Evolutionary conservation across 1,284 basidiomycete genomes (phyloP).

Genomic region (Mycena citricolor): DNA sequence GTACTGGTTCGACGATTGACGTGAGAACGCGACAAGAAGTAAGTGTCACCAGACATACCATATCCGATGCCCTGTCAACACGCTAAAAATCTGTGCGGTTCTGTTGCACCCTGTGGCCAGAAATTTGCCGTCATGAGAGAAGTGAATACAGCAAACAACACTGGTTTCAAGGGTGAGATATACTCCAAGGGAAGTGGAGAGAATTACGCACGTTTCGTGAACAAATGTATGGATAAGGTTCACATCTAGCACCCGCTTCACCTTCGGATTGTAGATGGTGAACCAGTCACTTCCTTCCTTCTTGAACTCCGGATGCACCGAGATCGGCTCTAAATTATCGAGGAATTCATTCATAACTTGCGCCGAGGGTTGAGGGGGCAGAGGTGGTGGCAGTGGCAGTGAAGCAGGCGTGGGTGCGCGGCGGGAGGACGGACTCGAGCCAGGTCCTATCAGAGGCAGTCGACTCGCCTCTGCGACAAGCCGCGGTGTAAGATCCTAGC

Average conservation of each 20-base stretch:
- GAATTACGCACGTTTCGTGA: conserved; percentile 1
- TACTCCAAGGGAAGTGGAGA: conserved; percentile 3
- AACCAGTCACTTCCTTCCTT: conserved; percentile 90
- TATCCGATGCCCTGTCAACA: conserved; percentile 79
- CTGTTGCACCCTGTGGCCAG: conserved; percentile 92
- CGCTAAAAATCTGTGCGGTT: conserved; percentile 88
- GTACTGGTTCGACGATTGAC: conserved; percentile 44
- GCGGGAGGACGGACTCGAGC: conserved; percentile 17
- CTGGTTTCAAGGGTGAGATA: conserved; percentile 36
- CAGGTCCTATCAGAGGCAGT: conserved; percentile 21
- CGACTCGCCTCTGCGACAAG: conserved; percentile 11
- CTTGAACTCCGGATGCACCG: conserved; percentile 52
- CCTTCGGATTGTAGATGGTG: conserved; percentile 81
- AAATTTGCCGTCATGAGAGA: conserved; percentile 86
- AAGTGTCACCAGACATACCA: conserved; percentile 48
- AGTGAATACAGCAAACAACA: conserved; percentile 90
- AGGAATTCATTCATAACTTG: too few relatives aligned
- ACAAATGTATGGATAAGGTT: conserved; percentile 70
- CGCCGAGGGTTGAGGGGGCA: too few relatives aligned
- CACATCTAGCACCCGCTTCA: conserved; percentile 76
- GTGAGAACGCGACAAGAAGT: background rate
- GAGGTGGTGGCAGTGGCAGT: conserved; percentile 3
- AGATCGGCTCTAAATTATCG: conserved; percentile 12
- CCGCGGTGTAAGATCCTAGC: conserved; percentile 18
- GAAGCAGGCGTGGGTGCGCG: conserved; percentile 7